phyloP scores from a whole-genome alignment of 345 rosid genomes.

The Pugionium cornutum region DNA sequence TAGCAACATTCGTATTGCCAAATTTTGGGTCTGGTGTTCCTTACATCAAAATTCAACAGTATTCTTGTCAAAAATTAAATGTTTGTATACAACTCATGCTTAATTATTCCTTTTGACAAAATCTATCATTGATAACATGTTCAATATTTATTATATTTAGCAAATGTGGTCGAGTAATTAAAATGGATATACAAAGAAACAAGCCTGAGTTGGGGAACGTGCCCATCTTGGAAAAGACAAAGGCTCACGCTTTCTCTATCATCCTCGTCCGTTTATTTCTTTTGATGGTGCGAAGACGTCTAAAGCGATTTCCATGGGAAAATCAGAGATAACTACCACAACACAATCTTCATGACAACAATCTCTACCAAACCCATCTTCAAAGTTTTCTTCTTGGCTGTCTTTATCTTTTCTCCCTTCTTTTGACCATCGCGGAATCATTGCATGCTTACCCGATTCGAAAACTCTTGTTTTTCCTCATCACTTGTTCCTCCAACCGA shows the following conservation, averaged over 20 bases:
- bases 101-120: too few relatives aligned
- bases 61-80: too few relatives aligned
- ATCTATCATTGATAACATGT: too few relatives aligned
- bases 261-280: slow-evolving; percentile 33
- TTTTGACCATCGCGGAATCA: slow-evolving; percentile 1
- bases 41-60: too few relatives aligned
- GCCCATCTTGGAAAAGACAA: slow-evolving; percentile 20
- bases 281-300: slow-evolving; percentile 37
- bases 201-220: too few relatives aligned
- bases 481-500: slow-evolving; percentile 1
- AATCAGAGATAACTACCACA: background rate
- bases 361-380: slow-evolving; percentile 29
- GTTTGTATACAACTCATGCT: too few relatives aligned
- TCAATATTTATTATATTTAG: too few relatives aligned
- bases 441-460: slow-evolving; percentile 34
- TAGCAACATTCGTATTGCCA: too few relatives aligned
- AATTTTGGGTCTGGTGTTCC: too few relatives aligned
- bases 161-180: too few relatives aligned
- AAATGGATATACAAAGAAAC: too few relatives aligned
- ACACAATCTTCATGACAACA: background rate
- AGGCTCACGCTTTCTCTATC: slow-evolving; percentile 27
- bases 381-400: slow-evolving; percentile 7
- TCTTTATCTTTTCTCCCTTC: background rate
- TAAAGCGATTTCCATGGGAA: slow-evolving; percentile 32
- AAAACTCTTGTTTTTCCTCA: slow-evolving; percentile 1